These are phyloP conservation scores for Lentinula raphanica DNA, from an alignment of 768 basidiomycete species.

Conservation along the genomic window DNA sequence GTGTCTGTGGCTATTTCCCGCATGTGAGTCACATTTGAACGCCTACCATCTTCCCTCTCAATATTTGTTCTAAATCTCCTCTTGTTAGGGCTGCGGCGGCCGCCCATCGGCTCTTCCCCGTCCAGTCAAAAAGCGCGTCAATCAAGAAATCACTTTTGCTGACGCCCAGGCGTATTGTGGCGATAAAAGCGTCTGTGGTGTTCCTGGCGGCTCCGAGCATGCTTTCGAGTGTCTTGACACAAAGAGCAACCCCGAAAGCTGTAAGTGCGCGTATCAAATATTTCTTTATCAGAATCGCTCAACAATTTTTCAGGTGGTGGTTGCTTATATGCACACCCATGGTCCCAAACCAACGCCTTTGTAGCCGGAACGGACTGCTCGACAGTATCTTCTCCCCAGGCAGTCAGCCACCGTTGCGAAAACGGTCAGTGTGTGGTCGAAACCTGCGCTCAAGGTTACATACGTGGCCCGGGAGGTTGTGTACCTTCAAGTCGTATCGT, in stretches of 20 bases:
- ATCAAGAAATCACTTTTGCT: not conserved
- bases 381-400: not conserved
- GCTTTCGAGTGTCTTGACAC: not conserved
- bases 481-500: not conserved
- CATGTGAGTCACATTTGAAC: not conserved
- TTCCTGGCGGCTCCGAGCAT: not conserved
- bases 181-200: constrained; percentile 1
- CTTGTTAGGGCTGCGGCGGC: not conserved
- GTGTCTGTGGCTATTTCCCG: not conserved
- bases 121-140: not conserved
- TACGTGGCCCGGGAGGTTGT: not conserved
- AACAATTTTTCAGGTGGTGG: not conserved
- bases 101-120: not conserved
- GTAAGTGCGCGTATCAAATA: not conserved
- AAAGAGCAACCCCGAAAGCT: not conserved
- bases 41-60: not conserved
- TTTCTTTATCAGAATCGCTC: not conserved
- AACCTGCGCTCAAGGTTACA: constrained; percentile 1
- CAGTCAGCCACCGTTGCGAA: constrained; percentile 1
- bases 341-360: not conserved
- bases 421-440: not conserved
- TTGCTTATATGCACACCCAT: constrained; percentile 5
- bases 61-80: not conserved
- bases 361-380: not conserved
- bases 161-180: constrained; percentile 5